Conservation (phyloP, 2,329 filamentous ascomycete genomes). For the Cladosporium phlei region DNA sequence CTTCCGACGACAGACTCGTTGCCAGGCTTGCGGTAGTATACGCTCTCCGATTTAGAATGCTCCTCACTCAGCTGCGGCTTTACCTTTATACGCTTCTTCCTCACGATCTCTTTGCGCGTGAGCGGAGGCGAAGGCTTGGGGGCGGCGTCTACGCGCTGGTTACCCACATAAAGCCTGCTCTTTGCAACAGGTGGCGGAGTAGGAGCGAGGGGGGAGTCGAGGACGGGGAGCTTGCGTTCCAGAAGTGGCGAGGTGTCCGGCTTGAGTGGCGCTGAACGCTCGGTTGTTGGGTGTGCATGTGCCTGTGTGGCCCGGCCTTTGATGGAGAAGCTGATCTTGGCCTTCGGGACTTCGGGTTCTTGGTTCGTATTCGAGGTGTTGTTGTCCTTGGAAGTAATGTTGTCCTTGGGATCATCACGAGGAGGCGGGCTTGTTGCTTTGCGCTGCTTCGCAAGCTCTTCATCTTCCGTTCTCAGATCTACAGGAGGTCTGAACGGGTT, state of each 20-base stretch:
- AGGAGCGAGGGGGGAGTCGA: conserved; percentile 15
- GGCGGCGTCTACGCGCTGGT: conserved; percentile 25
- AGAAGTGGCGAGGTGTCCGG: conserved; percentile 26
- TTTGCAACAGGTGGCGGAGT: conserved; percentile 28
- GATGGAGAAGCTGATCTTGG: conserved; percentile 88
- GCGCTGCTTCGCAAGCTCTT: conserved; percentile 36
- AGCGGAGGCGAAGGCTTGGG: conserved; percentile 20
- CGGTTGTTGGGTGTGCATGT: conserved; percentile 45
- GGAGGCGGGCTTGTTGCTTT: conserved; percentile 16
- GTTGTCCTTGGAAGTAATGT: too few species aligned
- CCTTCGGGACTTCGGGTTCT: conserved; percentile 27
- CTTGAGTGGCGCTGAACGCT: conserved; percentile 19
- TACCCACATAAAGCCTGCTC: conserved; percentile 31
- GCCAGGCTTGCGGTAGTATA: conserved; percentile 93
- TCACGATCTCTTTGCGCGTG: conserved; percentile 52
- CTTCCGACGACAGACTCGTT: conserved; percentile 95
- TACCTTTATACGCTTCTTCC: conserved; percentile 65
- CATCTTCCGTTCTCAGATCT: conserved; percentile 62
- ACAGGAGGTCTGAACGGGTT: conserved; percentile 61
- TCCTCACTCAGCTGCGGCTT: conserved; percentile 68
- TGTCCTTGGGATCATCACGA: neutral
- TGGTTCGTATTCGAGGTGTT: conserved; percentile 44
- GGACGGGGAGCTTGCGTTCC: conserved; percentile 40
- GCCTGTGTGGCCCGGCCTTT: conserved; percentile 63
- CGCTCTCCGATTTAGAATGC: conserved; percentile 73